phyloP scores from a whole-genome alignment of 164 flowering plant species.

The Paratinospora sagittata region DNA sequence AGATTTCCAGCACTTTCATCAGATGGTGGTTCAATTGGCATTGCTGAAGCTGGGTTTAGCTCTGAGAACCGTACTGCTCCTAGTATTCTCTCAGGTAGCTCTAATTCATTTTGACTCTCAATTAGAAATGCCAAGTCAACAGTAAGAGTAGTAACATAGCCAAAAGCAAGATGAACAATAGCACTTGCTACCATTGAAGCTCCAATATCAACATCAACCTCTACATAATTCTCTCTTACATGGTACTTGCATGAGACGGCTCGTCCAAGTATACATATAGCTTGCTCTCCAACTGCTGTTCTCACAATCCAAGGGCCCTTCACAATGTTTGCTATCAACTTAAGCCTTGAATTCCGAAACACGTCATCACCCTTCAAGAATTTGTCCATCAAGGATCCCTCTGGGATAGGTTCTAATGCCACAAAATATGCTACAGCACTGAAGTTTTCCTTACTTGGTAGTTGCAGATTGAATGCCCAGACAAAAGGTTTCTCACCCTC shows the following conservation, averaged over 20 bases:
- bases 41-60: conserved; percentile 64
- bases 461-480: conserved; percentile 90
- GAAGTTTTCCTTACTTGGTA: conserved; percentile 73
- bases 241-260: conserved; percentile 71
- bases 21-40: conserved; percentile 33
- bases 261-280: conserved; percentile 79
- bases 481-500: conserved; percentile 52
- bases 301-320: conserved; percentile 94
- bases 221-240: conserved; percentile 46
- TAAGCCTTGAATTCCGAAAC: conserved; percentile 68
- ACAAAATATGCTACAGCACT: conserved; percentile 80
- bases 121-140: conserved; percentile 89
- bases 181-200: conserved; percentile 93
- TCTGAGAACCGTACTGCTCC: conserved; percentile 87
- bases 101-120: conserved; percentile 69
- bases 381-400: conserved; percentile 60
- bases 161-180: conserved; percentile 85
- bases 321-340: conserved; percentile 84
- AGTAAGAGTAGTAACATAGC: conserved; percentile 70
- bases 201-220: conserved; percentile 85
- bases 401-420: conserved; percentile 42
- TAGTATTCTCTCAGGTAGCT: conserved; percentile 76
- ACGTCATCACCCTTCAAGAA: conserved; percentile 77
- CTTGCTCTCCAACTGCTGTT: conserved; percentile 94
- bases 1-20: conserved; percentile 23